These are phyloP conservation scores for Fragilariopsis cylindrus DNA, from an alignment of 108 stramenopile species.

Conservation along the genomic window DNA sequence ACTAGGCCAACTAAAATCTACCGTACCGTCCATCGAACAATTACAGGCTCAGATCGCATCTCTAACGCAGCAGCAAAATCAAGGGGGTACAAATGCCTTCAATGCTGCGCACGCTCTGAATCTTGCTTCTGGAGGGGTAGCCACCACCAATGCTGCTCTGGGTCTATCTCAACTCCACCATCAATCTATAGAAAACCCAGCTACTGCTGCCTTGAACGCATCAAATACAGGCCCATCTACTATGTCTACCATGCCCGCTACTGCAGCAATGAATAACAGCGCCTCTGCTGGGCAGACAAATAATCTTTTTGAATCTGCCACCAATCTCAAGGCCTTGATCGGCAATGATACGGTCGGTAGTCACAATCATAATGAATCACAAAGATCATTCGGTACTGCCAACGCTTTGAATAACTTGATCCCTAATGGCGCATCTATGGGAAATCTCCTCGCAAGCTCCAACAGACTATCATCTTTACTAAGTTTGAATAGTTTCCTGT, in stretches of 20 bases:
- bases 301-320: slow-evolving; percentile 54
- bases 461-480: slow-evolving; percentile 57
- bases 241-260: slow-evolving; percentile 38
- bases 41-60: slow-evolving; percentile 45
- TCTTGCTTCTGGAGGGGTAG: slow-evolving; percentile 17
- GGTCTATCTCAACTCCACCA: slow-evolving; percentile 28
- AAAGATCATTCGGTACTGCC: slow-evolving; percentile 11
- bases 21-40: slow-evolving; percentile 43
- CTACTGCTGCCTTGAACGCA: slow-evolving; percentile 57
- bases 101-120: slow-evolving; percentile 33
- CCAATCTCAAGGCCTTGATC: slow-evolving; percentile 48
- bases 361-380: neutral
- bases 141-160: slow-evolving; percentile 11
- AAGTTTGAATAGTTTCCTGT: slow-evolving; percentile 51
- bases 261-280: slow-evolving; percentile 30
- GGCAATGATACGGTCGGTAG: slow-evolving; percentile 30
- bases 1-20: slow-evolving; percentile 24
- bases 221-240: slow-evolving; percentile 2
- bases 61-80: slow-evolving; percentile 38
- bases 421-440: slow-evolving; percentile 44
- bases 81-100: slow-evolving; percentile 27
- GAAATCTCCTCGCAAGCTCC: slow-evolving; percentile 49
- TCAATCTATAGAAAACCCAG: slow-evolving; percentile 33
- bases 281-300: slow-evolving; percentile 32
- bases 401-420: slow-evolving; percentile 38